A percentile compares a stretch with the other conserved stretches of the same genome.
These are phyloP conservation scores for Fusarium metavorans DNA, from an alignment of 2,329 filamentous ascomycete species.

Conservation along the genomic window DNA sequence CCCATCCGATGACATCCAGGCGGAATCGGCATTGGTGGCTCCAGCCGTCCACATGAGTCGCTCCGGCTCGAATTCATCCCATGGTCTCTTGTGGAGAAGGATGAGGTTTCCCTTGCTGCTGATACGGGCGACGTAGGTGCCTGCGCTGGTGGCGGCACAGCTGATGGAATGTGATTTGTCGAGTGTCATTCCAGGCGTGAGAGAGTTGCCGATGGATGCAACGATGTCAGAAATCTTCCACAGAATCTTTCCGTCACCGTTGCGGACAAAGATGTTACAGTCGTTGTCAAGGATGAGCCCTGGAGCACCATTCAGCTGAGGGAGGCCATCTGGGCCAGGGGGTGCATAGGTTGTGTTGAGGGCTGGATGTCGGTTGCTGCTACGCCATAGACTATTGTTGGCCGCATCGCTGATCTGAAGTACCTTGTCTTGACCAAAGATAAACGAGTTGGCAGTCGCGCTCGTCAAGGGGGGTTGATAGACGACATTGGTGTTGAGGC, in stretches of 20 bases:
- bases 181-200: not conserved
- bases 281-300: not conserved
- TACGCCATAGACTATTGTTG: not conserved
- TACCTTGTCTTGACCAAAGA: not conserved
- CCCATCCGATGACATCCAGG: not conserved
- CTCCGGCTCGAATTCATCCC: not conserved
- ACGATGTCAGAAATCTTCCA: not conserved
- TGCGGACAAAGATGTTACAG: not conserved
- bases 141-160: not conserved
- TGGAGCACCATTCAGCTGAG: not conserved
- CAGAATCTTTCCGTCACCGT: not conserved
- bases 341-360: not conserved
- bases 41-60: not conserved
- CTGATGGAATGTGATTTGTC: not conserved
- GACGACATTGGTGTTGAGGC: not conserved
- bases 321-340: not conserved
- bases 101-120: not conserved
- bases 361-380: not conserved
- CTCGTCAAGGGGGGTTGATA: not conserved
- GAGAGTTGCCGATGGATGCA: not conserved
- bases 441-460: not conserved
- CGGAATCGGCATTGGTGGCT: not conserved
- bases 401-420: not conserved
- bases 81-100: not conserved
- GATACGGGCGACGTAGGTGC: not conserved